phyloP scores from a whole-genome alignment of 306 rosid species.

The Vigna mungo region DNA sequence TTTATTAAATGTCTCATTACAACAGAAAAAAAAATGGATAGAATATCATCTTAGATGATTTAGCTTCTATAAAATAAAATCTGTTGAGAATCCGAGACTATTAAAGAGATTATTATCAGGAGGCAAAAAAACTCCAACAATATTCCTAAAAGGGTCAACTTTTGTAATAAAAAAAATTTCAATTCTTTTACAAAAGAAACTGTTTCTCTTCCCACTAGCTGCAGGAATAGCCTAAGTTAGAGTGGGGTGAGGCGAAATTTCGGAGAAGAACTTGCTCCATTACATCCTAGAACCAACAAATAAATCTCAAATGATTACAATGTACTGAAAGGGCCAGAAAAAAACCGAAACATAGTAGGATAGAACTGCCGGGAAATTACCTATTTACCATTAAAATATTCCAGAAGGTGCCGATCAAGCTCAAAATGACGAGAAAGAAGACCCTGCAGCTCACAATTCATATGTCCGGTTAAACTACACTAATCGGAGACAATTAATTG shows the following conservation, averaged over 20 bases:
- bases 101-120: too few relatives aligned
- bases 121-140: too few relatives aligned
- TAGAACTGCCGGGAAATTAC: constrained; percentile 9
- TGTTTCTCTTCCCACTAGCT: not conserved
- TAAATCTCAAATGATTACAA: constrained; percentile 26
- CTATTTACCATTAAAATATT: constrained; percentile 75
- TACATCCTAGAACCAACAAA: constrained; percentile 14
- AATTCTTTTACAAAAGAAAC: not conserved
- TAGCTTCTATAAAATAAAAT: too few relatives aligned
- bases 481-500: not conserved
- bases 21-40: too few relatives aligned
- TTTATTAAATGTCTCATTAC: too few relatives aligned
- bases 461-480: not conserved
- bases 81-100: too few relatives aligned
- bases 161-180: not conserved
- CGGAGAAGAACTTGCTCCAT: not conserved
- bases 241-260: constrained; percentile 2
- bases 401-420: constrained; percentile 87
- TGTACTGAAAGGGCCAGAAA: constrained; percentile 1
- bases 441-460: constrained; percentile 63
- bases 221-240: not conserved
- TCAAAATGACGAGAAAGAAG: constrained; percentile 74
- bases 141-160: too few relatives aligned
- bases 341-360: not conserved
- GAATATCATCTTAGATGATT: too few relatives aligned